Evolutionary conservation across 768 basidiomycete genomes (phyloP).

Genomic region (Phylloporus arenicola): DNA sequence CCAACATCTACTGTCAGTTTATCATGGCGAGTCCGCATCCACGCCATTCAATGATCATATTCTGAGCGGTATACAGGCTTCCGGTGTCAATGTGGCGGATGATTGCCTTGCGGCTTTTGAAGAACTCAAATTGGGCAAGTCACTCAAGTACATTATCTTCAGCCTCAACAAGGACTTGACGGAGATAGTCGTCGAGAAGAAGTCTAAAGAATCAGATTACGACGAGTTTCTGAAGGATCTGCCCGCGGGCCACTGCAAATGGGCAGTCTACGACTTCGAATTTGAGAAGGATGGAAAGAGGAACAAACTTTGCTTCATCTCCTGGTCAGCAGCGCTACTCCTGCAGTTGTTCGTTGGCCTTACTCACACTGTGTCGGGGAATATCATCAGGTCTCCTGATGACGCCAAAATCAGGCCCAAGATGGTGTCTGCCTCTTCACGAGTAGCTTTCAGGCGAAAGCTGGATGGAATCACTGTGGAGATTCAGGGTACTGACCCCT

Average conservation of each 20-base stretch:
- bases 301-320: constrained; percentile 82
- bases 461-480: constrained; percentile 79
- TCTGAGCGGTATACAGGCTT: constrained; percentile 19
- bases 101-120: constrained; percentile 38
- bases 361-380: not conserved
- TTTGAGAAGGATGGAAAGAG: constrained; percentile 72
- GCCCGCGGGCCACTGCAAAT: constrained; percentile 70
- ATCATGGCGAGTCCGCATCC: constrained; percentile 27
- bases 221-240: constrained; percentile 70
- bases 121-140: constrained; percentile 37
- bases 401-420: constrained; percentile 78
- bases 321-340: constrained; percentile 61
- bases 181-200: constrained; percentile 75
- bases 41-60: not conserved
- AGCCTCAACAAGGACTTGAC: constrained; percentile 50
- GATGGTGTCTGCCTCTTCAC: constrained; percentile 94
- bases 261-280: constrained; percentile 89
- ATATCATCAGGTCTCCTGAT: constrained; percentile 73
- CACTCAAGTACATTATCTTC: constrained; percentile 84
- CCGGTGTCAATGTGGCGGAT: constrained; percentile 43
- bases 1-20: constrained; percentile 16
- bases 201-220: constrained; percentile 47
- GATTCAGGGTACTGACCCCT: constrained; percentile 77
- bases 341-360: not conserved
- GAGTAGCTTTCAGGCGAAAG: constrained; percentile 66